Base-by-base conservation (phyloP, 169 alveolate species). In the Sarcocystis neurona region DNA sequence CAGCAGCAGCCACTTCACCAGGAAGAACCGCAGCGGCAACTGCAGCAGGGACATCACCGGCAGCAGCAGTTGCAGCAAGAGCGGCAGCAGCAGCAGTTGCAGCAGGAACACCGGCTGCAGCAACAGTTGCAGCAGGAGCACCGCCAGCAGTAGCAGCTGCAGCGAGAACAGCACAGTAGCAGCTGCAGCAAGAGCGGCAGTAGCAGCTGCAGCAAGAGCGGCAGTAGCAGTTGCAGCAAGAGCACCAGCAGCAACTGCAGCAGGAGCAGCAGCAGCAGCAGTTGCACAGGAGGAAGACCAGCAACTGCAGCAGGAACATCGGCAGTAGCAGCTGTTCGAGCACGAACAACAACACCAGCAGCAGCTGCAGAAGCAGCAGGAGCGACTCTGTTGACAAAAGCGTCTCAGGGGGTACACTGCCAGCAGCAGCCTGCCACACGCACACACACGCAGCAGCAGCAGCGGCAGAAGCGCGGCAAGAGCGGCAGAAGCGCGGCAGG, bases 161-260 rank as follows among this genome's bases (percentile, higher is more conserved):
- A n/a, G n/a, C n/a, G n/a, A n/a, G n/a, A n/a, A n/a, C n/a, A n/a
- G n/a, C n/a, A n/a, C n/a, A n/a, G n/a, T n/a, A n/a, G n/a, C n/a
- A n/a, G n/a, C n/a, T n/a, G n/a, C n/a, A n/a, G 30, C 60, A 74
- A 39, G 88, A 46, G 50, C 70, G 74, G 77, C 58, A 74, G 78
- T 80, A 34, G 86, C 74, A 34, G 86, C 86, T 78, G 34, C 34
- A 34, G 88, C 63, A 80, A 77, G 56, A 12, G 77, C 88, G 58
- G 50, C 88, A 48, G 88, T 77, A 80, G 77, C 78, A 50, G 50
- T 77, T 10, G 88, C 88, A 43, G 87, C 74, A 53, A 20, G n/a
- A 56, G 78, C 78, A 48, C 48, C 74, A 32, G 86, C 48, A 37
- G 77, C 88, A 20, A 30, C 20, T 34, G 86, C 27, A n/a, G 85